A percentile compares a stretch with the other conserved stretches of the same genome.
phyloP scores from a whole-genome alignment of 768 basidiomycete species.

The Rubroboletus pulcherrimus region DNA sequence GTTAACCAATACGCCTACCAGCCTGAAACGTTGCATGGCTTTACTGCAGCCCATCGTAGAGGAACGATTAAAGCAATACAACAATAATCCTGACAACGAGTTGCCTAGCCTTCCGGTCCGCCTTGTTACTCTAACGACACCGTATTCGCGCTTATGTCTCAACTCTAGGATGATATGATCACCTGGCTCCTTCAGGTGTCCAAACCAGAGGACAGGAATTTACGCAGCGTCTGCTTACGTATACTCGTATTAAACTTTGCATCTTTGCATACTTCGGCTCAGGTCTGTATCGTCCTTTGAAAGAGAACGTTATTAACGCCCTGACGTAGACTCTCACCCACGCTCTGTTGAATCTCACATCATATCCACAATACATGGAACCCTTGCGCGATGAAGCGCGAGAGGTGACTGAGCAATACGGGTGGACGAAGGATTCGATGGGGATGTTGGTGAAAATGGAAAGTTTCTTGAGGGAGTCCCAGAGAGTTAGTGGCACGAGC shows the following conservation, averaged over 20 bases:
- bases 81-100: constrained; percentile 16
- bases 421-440: constrained; percentile 34
- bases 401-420: constrained; percentile 28
- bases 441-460: constrained; percentile 36
- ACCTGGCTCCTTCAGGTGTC: constrained; percentile 40
- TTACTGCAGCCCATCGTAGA: constrained; percentile 32
- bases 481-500: constrained; percentile 33
- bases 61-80: constrained; percentile 29
- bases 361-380: constrained; percentile 36
- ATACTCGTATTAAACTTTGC: constrained; percentile 39
- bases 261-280: constrained; percentile 33
- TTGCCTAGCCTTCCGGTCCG: constrained; percentile 34
- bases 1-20: constrained; percentile 32
- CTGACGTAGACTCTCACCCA: constrained; percentile 31
- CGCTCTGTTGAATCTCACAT: constrained; percentile 39
- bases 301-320: constrained; percentile 1
- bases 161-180: constrained; percentile 36
- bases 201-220: constrained; percentile 25
- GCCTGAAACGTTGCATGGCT: constrained; percentile 28
- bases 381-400: constrained; percentile 41
- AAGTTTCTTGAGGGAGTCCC: constrained; percentile 43
- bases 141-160: constrained; percentile 4
- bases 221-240: constrained; percentile 29
- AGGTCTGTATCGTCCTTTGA: constrained; percentile 20
- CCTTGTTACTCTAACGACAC: not conserved